phyloP scores from a whole-genome alignment of 1,284 basidiomycete species.

The Serendipita sp. region DNA sequence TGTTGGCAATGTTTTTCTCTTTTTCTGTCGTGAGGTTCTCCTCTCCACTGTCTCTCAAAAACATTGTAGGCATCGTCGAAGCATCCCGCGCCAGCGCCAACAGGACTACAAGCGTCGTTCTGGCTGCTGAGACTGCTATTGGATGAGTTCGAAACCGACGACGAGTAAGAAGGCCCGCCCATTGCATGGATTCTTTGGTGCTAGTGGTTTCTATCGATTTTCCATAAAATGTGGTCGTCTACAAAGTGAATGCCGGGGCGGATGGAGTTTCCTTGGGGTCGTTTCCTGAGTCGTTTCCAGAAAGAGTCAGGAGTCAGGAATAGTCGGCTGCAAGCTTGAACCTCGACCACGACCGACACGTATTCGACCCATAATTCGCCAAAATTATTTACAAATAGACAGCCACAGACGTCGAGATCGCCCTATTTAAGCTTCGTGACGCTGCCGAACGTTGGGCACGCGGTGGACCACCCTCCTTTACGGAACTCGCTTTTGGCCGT shows the following conservation, averaged over 20 bases:
- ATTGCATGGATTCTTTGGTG: constrained; percentile 2
- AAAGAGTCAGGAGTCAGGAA: too few relatives aligned
- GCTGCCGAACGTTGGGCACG: not conserved
- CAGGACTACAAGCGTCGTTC: not conserved
- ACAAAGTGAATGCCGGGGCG: too few relatives aligned
- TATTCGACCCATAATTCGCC: not conserved
- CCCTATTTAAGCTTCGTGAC: not conserved
- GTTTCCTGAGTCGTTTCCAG: too few relatives aligned
- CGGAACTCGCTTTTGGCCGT: not conserved
- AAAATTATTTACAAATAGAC: not conserved
- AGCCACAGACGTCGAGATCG: too few relatives aligned
- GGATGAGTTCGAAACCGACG: not conserved
- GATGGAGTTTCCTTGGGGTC: too few relatives aligned
- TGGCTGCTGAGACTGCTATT: not conserved
- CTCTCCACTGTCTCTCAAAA: not conserved
- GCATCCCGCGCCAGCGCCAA: not conserved
- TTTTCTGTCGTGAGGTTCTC: not conserved
- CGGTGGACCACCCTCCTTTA: not conserved
- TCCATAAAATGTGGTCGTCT: too few relatives aligned
- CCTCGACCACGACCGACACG: not conserved
- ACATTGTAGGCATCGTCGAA: not conserved
- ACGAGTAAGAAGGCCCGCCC: not conserved
- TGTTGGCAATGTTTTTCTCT: not conserved
- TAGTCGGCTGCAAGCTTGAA: not conserved
- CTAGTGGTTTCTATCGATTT: not conserved